A percentile compares a stretch with the other conserved stretches of the same genome.
These are phyloP conservation scores for Quillaja saponaria DNA, from an alignment of 306 rosid species.

Conservation along the genomic window DNA sequence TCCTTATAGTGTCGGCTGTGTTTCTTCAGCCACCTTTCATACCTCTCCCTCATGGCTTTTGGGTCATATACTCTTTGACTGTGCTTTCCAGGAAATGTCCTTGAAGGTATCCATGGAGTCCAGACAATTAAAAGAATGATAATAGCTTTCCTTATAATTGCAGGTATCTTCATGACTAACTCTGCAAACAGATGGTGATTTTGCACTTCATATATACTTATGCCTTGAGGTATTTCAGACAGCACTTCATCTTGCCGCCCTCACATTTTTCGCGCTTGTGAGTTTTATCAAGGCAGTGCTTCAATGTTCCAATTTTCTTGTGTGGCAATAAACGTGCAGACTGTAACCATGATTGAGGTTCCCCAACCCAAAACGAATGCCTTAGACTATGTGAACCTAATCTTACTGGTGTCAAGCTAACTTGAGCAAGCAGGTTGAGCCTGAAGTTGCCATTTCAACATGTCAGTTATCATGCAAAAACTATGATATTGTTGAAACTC, in stretches of 20 bases:
- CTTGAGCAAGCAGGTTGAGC: not conserved
- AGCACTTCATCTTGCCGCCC: conserved; percentile 18
- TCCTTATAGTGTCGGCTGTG: conserved; percentile 37
- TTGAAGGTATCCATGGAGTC: conserved; percentile 39
- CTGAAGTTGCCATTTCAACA: conserved; percentile 19
- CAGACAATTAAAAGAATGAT: conserved; percentile 37
- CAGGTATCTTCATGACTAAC: conserved; percentile 43
- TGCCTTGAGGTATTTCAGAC: conserved; percentile 18
- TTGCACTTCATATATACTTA: conserved; percentile 14
- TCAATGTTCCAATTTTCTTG: conserved; percentile 24
- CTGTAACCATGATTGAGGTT: conserved; percentile 18
- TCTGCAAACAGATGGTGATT: conserved; percentile 15
- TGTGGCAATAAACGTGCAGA: conserved; percentile 20
- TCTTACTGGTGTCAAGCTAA: no score
- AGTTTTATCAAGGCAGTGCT: conserved; percentile 40
- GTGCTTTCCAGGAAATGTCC: conserved; percentile 24
- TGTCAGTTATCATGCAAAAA: conserved; percentile 22
- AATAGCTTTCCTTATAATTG: conserved; percentile 25
- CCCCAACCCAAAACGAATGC: not conserved
- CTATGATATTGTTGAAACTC: not conserved
- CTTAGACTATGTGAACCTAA: conserved; percentile 5
- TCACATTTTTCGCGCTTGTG: conserved; percentile 43
- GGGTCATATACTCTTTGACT: conserved; percentile 20
- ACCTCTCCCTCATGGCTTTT: conserved; percentile 44
- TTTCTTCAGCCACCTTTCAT: conserved; percentile 48